Evolutionary conservation across 371 early-diverging fungal genomes (phyloP).

Genomic region (Lichtheimia ramosa): DNA sequence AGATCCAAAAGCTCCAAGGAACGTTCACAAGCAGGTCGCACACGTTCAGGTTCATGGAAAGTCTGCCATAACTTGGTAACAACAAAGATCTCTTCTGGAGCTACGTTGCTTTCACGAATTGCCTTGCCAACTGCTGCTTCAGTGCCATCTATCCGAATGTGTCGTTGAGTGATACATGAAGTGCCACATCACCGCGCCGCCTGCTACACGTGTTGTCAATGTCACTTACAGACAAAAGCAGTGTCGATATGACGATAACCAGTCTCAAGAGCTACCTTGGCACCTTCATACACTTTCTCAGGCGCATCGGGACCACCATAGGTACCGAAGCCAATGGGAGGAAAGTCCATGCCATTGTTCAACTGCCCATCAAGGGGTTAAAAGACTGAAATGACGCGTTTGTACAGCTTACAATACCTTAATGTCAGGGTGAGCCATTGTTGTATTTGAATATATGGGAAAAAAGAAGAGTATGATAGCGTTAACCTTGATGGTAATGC

Average conservation of each 20-base stretch:
- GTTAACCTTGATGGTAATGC: no score
- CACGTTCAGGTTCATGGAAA: slow-evolving; percentile 53
- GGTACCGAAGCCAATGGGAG: slow-evolving; percentile 43
- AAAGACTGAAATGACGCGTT: slow-evolving; percentile 7
- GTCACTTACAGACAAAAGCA: slow-evolving; percentile 39
- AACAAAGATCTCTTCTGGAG: slow-evolving; percentile 56
- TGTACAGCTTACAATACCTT: not conserved
- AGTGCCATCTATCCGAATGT: slow-evolving; percentile 29
- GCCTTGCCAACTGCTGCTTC: slow-evolving; percentile 80
- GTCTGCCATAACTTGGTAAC: slow-evolving; percentile 87
- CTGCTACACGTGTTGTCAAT: no score
- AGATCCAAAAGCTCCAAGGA: slow-evolving; percentile 73
- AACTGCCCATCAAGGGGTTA: no score
- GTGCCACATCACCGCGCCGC: no score
- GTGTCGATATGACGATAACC: slow-evolving; percentile 50
- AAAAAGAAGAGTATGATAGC: no score
- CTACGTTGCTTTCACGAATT: slow-evolving; percentile 46
- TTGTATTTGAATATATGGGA: no score
- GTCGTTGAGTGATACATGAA: no score
- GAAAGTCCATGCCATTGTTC: slow-evolving; percentile 39
- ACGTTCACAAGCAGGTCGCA: slow-evolving; percentile 45
- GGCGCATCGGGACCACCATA: slow-evolving; percentile 43
- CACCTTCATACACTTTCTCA: slow-evolving; percentile 36
- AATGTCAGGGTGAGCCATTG: no score
- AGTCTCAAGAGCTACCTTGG: slow-evolving; percentile 34